A percentile compares a stretch with the other conserved stretches of the same genome.
phyloP scores from a whole-genome alignment of 805 yeast genomes.

The Lachancea quebecensis region DNA sequence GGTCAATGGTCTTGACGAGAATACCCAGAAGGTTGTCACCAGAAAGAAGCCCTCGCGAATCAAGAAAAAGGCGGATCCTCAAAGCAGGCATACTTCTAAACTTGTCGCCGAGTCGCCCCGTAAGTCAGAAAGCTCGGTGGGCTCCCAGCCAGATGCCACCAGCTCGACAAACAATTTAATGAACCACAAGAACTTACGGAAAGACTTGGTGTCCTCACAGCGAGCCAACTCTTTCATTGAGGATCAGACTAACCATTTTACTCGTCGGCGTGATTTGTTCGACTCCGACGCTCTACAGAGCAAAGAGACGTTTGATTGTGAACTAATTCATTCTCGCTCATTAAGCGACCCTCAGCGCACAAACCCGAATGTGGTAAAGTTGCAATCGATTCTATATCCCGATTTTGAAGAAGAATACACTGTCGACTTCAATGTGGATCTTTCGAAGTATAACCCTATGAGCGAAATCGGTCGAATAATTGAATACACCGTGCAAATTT shows the following conservation, averaged over 20 bases:
- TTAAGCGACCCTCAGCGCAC: constrained; percentile 3
- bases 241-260: not conserved
- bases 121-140: too few relatives aligned
- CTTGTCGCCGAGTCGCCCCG: too few relatives aligned
- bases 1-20: too few relatives aligned
- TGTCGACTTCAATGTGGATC: constrained; percentile 15
- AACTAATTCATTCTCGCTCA: constrained; percentile 11
- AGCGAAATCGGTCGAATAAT: constrained; percentile 28
- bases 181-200: too few relatives aligned
- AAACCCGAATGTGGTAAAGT: constrained; percentile 6
- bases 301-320: constrained; percentile 5
- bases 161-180: too few relatives aligned
- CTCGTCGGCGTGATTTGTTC: constrained; percentile 5
- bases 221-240: too few relatives aligned
- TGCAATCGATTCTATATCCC: constrained; percentile 17
- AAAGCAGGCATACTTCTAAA: too few relatives aligned
- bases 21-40: too few relatives aligned
- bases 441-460: constrained; percentile 26
- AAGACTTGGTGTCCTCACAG: too few relatives aligned
- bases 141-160: too few relatives aligned
- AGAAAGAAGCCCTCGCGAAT: too few relatives aligned
- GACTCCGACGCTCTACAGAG: constrained; percentile 13
- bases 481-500: constrained; percentile 22
- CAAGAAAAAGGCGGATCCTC: too few relatives aligned
- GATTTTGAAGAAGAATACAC: constrained; percentile 23